Evolutionary conservation across 768 basidiomycete species (phyloP), one percentile per base, ranked within the genome.

Genomic region (Suillus alpinus): DNA sequence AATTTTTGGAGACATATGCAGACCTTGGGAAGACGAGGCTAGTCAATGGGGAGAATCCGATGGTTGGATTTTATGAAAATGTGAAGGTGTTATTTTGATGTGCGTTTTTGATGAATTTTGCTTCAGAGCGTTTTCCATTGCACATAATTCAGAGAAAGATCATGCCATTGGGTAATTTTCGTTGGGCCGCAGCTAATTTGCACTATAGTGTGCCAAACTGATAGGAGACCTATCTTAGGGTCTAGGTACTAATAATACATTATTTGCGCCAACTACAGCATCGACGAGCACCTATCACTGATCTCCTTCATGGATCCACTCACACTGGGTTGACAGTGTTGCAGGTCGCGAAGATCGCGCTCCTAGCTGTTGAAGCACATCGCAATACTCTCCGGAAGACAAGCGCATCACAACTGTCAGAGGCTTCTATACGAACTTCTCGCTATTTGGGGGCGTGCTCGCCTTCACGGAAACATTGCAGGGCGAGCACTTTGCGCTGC

Each of bases 1-100:
- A 95, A 72, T 98, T 98, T 71, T 77, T 98, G 80, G 82, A 84
- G 68, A 88, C 88, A 51, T 98, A 93, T 70, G 94, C 86, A 41
- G 87, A 94, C 62, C 69, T 93, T 37, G 78, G 77, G 62, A 80
- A 77, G 72, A 97, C 96, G 23, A 80, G 80, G 49, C 74, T 94
- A 58, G 79, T 77, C 63, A 95, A 84, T 71, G 93, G 95, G 56
- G 92, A 92, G 75, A 95, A 95, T 71, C 92, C 95, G 7, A 80
- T 97, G 81, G 69, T 95, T 59, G 86, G 89, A 66, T 95, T 89
- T 73, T 98, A 97, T 73, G 84, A 89, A 75, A 97, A 97, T 76
- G 95, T 95, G 62, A 94, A 95, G 73, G 88, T 97, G 70, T 78
- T 96, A 69, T 96, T 96, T 67, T 96, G 66, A 81, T 34, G 26